phyloP scores from a whole-genome alignment of 2,329 filamentous ascomycete genomes.

The Pseudogymnoascus sp. region DNA sequence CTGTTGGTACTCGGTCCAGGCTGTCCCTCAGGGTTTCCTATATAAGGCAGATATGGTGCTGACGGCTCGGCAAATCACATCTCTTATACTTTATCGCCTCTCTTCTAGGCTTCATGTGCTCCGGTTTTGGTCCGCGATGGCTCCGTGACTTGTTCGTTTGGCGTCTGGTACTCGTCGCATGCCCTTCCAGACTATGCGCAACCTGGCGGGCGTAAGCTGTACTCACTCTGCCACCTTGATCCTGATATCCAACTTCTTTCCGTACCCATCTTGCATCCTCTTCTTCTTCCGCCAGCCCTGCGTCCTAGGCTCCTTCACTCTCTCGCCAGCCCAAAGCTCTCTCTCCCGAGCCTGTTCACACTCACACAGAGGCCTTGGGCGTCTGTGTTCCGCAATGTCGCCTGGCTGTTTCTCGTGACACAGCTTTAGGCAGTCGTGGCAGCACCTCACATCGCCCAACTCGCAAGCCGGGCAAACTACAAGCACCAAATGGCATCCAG shows the following conservation, averaged over 20 bases:
- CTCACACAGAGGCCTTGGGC: constrained; percentile 21
- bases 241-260: not conserved
- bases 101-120: not conserved
- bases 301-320: constrained; percentile 15
- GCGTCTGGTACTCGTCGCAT: not conserved
- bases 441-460: constrained; percentile 22
- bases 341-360: constrained; percentile 27
- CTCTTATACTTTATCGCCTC: not conserved
- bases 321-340: constrained; percentile 23
- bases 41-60: not conserved
- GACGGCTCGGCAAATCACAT: not conserved
- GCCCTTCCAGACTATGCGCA: not conserved
- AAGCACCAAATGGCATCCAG: constrained; percentile 26
- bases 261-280: not conserved
- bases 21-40: not conserved
- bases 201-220: not conserved
- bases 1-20: not conserved
- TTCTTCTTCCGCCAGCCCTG: constrained; percentile 16
- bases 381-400: not conserved
- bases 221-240: not conserved
- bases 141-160: not conserved
- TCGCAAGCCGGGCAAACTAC: constrained; percentile 27
- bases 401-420: constrained; percentile 9
- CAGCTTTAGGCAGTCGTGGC: constrained; percentile 22
- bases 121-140: not conserved